Evolutionary conservation across 768 basidiomycete species (phyloP).

Genomic region (Clavulina sp.): DNA sequence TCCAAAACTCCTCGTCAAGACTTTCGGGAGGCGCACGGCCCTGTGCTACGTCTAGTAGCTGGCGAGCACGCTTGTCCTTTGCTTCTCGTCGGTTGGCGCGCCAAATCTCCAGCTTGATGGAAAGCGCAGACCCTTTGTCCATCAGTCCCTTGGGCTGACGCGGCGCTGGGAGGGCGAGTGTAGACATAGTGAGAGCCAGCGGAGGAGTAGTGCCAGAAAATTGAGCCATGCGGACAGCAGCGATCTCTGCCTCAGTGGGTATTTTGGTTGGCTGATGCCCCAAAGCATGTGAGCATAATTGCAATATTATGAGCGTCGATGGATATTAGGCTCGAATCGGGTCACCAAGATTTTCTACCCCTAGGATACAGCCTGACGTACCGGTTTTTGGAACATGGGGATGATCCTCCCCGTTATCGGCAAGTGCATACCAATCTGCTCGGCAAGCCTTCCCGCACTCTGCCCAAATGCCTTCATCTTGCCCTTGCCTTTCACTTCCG

Average conservation of each 20-base stretch:
- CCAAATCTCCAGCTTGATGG: slow-evolving; percentile 5
- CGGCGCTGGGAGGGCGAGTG: slow-evolving; percentile 1
- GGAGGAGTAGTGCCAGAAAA: not conserved
- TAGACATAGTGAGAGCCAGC: slow-evolving; percentile 5
- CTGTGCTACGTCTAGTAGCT: not conserved
- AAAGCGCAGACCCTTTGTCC: slow-evolving; percentile 1
- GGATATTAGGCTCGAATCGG: too few species aligned
- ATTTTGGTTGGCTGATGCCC: too few species aligned
- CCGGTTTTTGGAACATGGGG: too few species aligned
- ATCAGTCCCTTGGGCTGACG: not conserved
- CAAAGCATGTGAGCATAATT: too few species aligned
- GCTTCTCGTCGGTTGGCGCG: not conserved
- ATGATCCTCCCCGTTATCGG: slow-evolving; percentile 3
- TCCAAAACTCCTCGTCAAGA: not conserved
- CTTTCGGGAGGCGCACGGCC: not conserved
- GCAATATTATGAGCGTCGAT: too few species aligned
- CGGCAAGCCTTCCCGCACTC: not conserved
- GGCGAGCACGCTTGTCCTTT: not conserved
- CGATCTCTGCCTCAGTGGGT: not conserved
- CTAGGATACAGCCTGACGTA: not conserved
- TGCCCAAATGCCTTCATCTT: not conserved
- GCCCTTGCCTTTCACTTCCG: not conserved
- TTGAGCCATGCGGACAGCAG: not conserved
- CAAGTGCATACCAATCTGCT: slow-evolving; percentile 2
- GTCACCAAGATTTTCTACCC: too few species aligned